Conservation (phyloP, 129 eudicot species). For the carrot (Daucus carota) region DNA sequence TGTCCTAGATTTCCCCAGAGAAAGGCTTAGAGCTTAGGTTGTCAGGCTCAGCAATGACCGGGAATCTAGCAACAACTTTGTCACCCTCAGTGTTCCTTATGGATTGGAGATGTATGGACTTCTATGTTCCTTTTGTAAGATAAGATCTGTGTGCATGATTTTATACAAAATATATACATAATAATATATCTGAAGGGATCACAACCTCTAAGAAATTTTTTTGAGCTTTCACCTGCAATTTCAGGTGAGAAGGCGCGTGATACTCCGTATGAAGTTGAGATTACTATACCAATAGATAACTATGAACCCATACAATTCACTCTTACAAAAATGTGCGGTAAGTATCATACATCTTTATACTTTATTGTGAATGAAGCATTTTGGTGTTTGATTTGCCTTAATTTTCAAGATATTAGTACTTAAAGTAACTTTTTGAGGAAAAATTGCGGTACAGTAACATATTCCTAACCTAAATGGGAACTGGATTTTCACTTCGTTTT, state of each 20-base stretch:
- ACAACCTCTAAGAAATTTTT: slow-evolving; percentile 6
- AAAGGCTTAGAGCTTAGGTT: slow-evolving; percentile 59
- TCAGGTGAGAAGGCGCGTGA: slow-evolving; percentile 60
- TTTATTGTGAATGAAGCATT: background rate
- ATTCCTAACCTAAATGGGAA: background rate
- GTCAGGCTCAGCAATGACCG: slow-evolving; percentile 76
- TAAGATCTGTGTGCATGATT: slow-evolving; percentile 7
- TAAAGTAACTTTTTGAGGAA: background rate
- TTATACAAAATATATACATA: background rate
- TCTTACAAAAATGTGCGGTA: slow-evolving; percentile 80
- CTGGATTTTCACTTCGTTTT: background rate
- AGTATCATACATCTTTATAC: background rate
- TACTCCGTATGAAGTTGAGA: slow-evolving; percentile 66
- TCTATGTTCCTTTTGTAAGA: slow-evolving; percentile 9
- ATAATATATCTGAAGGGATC: background rate
- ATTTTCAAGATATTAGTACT: background rate
- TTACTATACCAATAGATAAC: slow-evolving; percentile 60
- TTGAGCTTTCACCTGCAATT: background rate
- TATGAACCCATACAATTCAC: slow-evolving; percentile 73
- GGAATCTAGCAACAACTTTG: slow-evolving; percentile 75
- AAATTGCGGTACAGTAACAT: background rate
- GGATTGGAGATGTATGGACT: slow-evolving; percentile 73
- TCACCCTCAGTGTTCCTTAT: slow-evolving; percentile 61
- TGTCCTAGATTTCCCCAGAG: slow-evolving; percentile 59
- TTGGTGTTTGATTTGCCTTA: background rate